phyloP scores from a whole-genome alignment of 1,284 basidiomycete species.

The Pisolithus thermaeus region DNA sequence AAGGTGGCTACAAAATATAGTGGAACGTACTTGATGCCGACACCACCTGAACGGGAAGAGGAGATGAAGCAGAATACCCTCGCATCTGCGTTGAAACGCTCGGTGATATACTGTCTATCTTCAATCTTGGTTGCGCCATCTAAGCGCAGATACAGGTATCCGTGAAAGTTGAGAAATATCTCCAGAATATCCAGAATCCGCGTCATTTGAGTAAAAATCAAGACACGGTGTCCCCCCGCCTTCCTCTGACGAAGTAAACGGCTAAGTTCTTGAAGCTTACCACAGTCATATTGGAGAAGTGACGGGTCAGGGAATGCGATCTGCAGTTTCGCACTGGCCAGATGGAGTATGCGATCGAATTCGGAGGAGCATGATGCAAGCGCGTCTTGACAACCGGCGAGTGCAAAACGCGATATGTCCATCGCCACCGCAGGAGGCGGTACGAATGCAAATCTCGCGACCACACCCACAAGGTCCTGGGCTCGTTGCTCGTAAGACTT shows the following conservation, averaged over 20 bases:
- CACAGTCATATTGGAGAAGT: slow-evolving; percentile 93
- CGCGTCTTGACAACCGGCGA: slow-evolving; percentile 40
- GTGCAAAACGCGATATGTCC: slow-evolving; percentile 62
- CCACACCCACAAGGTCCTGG: slow-evolving; percentile 45
- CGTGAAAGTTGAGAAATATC: slow-evolving; percentile 89
- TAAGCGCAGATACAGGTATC: slow-evolving; percentile 87
- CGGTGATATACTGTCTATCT: slow-evolving; percentile 91
- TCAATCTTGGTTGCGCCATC: slow-evolving; percentile 97
- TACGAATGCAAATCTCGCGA: slow-evolving; percentile 79
- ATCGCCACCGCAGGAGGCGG: slow-evolving; percentile 78
- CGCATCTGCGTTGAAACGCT: slow-evolving; percentile 93
- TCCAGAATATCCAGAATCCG: slow-evolving; percentile 92
- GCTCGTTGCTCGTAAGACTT: slow-evolving; percentile 63
- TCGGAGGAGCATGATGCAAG: slow-evolving; percentile 32
- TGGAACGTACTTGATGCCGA: slow-evolving; percentile 84
- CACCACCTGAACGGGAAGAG: slow-evolving; percentile 88
- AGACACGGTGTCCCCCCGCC: slow-evolving; percentile 79
- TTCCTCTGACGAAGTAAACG: slow-evolving; percentile 80
- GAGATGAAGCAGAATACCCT: slow-evolving; percentile 92
- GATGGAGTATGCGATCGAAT: slow-evolving; percentile 70
- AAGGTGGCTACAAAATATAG: not conserved
- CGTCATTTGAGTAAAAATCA: slow-evolving; percentile 99
- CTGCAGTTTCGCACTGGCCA: slow-evolving; percentile 76
- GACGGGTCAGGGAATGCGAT: slow-evolving; percentile 93
- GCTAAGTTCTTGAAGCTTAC: slow-evolving; percentile 86